A percentile compares a stretch with the other conserved stretches of the same genome.
Conservation (phyloP, 108 stramenopile species). For the Cyclotella kingstonii region DNA sequence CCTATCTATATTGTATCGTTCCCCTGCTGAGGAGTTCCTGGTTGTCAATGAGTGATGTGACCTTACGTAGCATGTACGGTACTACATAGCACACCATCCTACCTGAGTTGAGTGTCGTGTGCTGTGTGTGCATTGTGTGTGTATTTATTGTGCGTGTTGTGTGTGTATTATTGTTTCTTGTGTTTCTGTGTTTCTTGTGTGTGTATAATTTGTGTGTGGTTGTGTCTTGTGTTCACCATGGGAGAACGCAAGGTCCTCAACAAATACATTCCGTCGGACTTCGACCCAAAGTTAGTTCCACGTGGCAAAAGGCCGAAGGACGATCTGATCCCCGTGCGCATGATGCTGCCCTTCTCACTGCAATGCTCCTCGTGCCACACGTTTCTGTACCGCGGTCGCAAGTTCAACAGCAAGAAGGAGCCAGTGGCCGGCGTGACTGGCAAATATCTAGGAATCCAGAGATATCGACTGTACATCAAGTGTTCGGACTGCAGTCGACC, state of each 20-base stretch:
- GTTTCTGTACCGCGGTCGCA: conserved; percentile 94
- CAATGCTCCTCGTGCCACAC: conserved; percentile 92
- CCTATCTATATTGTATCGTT: no score
- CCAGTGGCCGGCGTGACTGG: conserved; percentile 83
- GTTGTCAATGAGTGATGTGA: no score
- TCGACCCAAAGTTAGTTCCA: conserved; percentile 93
- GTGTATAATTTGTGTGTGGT: no score
- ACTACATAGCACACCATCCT: no score
- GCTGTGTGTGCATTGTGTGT: no score
- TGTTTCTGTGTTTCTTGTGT: no score
- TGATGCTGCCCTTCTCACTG: conserved; percentile 97
- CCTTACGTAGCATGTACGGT: no score
- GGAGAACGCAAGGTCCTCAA: conserved; percentile 97
- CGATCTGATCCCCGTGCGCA: conserved; percentile 88
- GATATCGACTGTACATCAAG: conserved; percentile 94
- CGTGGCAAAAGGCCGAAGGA: conserved; percentile 83
- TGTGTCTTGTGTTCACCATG: no score
- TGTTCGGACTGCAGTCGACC: conserved; percentile 87
- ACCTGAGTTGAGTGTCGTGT: no score
- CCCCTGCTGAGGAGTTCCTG: no score
- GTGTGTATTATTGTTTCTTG: no score
- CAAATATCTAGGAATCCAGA: conserved; percentile 92
- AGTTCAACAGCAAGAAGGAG: conserved; percentile 97
- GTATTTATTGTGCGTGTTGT: no score
- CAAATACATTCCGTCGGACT: conserved; percentile 97